These are phyloP conservation scores for Kodamaea kaohsiungensis DNA, from an alignment of 805 yeast genomes.

Conservation along the genomic window DNA sequence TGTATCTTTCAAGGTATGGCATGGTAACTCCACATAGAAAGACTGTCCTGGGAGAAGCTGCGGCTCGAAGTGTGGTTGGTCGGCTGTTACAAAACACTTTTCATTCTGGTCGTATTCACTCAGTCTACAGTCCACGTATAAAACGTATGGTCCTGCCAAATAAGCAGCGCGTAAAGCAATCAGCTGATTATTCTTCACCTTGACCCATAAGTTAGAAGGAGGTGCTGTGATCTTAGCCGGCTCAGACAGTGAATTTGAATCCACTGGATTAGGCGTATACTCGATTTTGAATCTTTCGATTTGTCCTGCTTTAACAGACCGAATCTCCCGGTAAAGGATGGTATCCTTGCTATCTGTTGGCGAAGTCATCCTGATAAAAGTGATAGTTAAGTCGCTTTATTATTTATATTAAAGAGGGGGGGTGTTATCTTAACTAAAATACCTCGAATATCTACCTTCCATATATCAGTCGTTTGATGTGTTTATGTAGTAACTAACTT, in stretches of 20 bases:
- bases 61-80: constrained; percentile 75
- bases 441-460: neutral
- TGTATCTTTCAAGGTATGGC: constrained; percentile 58
- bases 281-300: constrained; percentile 55
- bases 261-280: constrained; percentile 41
- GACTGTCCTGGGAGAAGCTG: constrained; percentile 70
- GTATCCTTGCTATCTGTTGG: constrained; percentile 5
- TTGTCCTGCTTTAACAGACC: constrained; percentile 59
- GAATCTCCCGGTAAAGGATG: constrained; percentile 36
- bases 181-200: constrained; percentile 70
- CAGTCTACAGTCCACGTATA: constrained; percentile 81
- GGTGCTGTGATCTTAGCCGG: neutral
- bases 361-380: neutral
- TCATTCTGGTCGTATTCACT: constrained; percentile 57
- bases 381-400: neutral
- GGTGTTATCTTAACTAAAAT: neutral
- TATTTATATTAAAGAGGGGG: no score
- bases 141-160: constrained; percentile 83
- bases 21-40: constrained; percentile 57
- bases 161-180: constrained; percentile 78
- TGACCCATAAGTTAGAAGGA: constrained; percentile 45
- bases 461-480: neutral
- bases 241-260: neutral
- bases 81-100: constrained; percentile 65
- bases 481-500: neutral